Base-by-base conservation (phyloP, 345 rosid genomes). In the Eucalyptus sideroxylon region DNA sequence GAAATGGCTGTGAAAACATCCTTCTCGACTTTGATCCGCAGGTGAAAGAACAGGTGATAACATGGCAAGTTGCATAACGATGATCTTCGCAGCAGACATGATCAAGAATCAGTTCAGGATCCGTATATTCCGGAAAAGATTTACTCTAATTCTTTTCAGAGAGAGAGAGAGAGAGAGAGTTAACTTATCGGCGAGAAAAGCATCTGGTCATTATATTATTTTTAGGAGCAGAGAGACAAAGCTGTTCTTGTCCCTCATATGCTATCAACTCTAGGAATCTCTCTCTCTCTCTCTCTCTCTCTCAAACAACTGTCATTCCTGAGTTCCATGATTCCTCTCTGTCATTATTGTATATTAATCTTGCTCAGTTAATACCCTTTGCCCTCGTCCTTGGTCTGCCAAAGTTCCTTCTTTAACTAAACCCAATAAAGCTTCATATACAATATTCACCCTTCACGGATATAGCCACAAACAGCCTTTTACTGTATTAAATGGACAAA, bases 381-480 rank as follows among this genome's bases (percentile, higher is more conserved):
- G 83, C 83, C 83, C 83, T 77, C 16, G 83, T 77, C 83, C 83
- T 60, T 65, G 86, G 62, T 72, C 95, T 92, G 93, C 85, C 85
- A 90, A 92, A 67, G 88, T 92, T 91, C 89, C 62, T 85, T 91
- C 95, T 93, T 93, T 93, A 89, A 56, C 94, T 44, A 90, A 87
- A 80, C 92, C 93, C 95, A 87, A 93, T 92, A 93, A 93, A 91
- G 94, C 91, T 92, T 12, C 27, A 8, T 21, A 51, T 88, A 45
- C 77, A 59, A 88, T 89, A 85, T 89, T 92, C 89, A 56, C 60
- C 67, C 44, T n/a, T 65, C 86, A 91, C 92, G 87, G 82, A 90
- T 88, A 93, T 91, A 90, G 94, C 92, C 92, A 90, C 89, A 92
- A 90, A 90, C 94, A 91, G 92, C 93, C 94, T 93, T 93, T 93